These are phyloP conservation scores for Thyridium curvatum DNA, from an alignment of 2,329 filamentous ascomycete species.

Conservation along the genomic window DNA sequence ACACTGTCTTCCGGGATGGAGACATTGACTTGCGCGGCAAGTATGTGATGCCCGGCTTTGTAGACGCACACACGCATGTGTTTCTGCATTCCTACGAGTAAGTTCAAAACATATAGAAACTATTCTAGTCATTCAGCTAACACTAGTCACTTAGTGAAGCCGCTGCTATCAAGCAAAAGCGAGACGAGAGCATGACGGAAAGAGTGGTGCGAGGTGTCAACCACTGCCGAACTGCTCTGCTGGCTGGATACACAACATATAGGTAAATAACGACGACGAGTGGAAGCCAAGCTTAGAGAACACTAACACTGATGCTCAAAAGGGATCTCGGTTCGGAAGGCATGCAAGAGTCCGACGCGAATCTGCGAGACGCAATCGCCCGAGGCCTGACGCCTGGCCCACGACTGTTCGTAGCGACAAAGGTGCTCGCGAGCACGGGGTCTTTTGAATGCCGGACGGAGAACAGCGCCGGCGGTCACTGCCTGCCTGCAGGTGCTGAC, in stretches of 20 bases:
- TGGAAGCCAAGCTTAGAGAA: too few relatives aligned
- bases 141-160: conserved; percentile 23
- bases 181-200: conserved; percentile 52
- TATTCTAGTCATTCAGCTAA: conserved; percentile 16
- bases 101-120: conserved; percentile 13
- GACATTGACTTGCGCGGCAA: conserved; percentile 49
- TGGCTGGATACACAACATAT: conserved; percentile 54
- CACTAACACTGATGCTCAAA: too few relatives aligned
- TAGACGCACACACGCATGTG: conserved; percentile 51
- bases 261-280: too few relatives aligned
- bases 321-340: conserved; percentile 49
- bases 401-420: conserved; percentile 48
- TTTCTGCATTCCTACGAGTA: conserved; percentile 44
- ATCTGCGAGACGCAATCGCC: conserved; percentile 46
- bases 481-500: conserved; percentile 30
- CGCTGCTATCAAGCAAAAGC: conserved; percentile 39
- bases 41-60: conserved; percentile 43
- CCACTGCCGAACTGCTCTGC: conserved; percentile 42
- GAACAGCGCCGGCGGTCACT: conserved; percentile 27
- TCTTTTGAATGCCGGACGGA: conserved; percentile 43
- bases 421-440: conserved; percentile 40
- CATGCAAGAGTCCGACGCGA: conserved; percentile 41
- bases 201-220: conserved; percentile 47
- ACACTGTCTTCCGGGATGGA: conserved; percentile 15
- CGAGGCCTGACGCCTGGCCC: conserved; percentile 47